phyloP scores from a whole-genome alignment of 306 rosid genomes.

The Dryas alaskensis region DNA sequence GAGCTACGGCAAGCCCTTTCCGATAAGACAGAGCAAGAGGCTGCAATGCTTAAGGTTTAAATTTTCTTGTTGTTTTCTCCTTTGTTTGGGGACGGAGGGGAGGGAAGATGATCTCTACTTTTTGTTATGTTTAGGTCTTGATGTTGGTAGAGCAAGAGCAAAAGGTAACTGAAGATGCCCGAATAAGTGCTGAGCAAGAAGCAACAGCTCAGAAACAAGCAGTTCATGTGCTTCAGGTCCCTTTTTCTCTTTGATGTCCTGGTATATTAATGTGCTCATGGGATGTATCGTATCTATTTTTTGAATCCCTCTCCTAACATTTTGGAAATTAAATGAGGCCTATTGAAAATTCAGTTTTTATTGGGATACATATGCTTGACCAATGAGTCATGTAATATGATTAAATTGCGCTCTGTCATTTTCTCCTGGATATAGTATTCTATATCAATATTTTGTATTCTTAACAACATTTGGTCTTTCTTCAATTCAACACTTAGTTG shows the following conservation, averaged over 20 bases:
- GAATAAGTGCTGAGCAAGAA: slow-evolving; percentile 75
- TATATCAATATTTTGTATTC: no score
- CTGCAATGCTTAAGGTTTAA: slow-evolving; percentile 85
- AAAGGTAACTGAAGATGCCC: slow-evolving; percentile 81
- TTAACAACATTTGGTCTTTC: no score
- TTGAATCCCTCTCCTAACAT: not conserved
- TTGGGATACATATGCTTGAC: not conserved
- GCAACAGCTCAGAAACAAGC: slow-evolving; percentile 70
- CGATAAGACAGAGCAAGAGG: slow-evolving; percentile 87
- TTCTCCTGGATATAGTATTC: no score
- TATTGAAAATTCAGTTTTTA: not conserved
- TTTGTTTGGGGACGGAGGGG: not conserved
- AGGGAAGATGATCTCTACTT: not conserved
- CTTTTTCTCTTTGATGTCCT: slow-evolving; percentile 20
- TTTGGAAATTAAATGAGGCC: not conserved
- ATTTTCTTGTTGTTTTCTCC: slow-evolving; percentile 27
- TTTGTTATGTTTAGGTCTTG: slow-evolving; percentile 47
- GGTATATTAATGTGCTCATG: not conserved
- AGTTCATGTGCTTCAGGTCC: slow-evolving; percentile 75
- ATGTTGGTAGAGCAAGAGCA: slow-evolving; percentile 80
- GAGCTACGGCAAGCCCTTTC: slow-evolving; percentile 52
- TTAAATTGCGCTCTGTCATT: no score
- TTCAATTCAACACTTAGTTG: no score
- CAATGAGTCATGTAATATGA: no score
- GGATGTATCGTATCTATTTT: not conserved